Conservation (phyloP, 2,329 filamentous ascomycete genomes). For the Apiospora kogelbergensis region DNA sequence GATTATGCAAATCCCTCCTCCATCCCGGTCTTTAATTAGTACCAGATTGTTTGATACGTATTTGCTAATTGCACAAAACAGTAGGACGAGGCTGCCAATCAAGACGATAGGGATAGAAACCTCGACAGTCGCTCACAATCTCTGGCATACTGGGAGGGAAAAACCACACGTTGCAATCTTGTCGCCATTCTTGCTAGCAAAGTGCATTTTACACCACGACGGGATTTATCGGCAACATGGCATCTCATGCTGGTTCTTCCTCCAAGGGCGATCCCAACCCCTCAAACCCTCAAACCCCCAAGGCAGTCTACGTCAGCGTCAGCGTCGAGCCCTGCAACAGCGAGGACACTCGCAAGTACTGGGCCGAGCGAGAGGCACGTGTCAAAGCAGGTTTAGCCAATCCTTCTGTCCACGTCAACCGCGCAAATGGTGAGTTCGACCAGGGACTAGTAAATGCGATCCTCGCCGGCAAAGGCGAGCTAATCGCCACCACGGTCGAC, state of each 20-base stretch:
- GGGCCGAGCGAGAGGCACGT: not conserved
- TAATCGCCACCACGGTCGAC: not conserved
- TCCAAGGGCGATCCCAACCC: not conserved
- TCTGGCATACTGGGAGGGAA: not conserved
- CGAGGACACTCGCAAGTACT: not conserved
- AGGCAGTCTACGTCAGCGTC: not conserved
- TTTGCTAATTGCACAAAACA: not conserved
- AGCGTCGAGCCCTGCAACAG: slow-evolving; percentile 2
- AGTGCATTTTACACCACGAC: too few relatives aligned
- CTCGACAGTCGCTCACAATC: not conserved
- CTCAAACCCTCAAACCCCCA: not conserved
- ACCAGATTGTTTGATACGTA: not conserved
- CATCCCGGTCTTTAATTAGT: too few relatives aligned
- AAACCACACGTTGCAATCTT: not conserved
- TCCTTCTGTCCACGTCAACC: not conserved
- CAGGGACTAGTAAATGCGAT: not conserved
- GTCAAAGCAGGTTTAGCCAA: not conserved
- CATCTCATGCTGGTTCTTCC: not conserved
- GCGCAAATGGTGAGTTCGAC: not conserved
- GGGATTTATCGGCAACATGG: not conserved
- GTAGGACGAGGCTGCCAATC: not conserved
- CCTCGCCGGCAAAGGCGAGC: not conserved
- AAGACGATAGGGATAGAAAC: not conserved
- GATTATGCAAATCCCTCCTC: not conserved
- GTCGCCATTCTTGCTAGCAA: not conserved